These are phyloP conservation scores for Mortierella sp. DNA, from an alignment of 371 early-diverging fungal genomes.

Conservation along the genomic window DNA sequence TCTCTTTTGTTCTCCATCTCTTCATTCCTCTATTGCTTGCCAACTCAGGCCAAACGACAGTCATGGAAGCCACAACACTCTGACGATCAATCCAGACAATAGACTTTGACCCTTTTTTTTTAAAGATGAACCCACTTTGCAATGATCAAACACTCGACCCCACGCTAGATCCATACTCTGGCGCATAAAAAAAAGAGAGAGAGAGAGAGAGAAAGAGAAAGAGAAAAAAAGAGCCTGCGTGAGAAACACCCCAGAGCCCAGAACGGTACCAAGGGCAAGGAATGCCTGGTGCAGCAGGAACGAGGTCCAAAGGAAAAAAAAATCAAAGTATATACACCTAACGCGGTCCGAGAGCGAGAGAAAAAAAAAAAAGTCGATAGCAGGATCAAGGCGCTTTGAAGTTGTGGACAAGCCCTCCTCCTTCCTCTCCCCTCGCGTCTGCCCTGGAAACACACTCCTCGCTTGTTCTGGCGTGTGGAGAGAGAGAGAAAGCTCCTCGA, in stretches of 20 bases:
- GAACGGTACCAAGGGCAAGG: conserved; percentile 4
- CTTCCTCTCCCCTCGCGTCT: too few relatives aligned
- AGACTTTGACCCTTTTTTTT: not conserved
- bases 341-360: not conserved
- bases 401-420: too few relatives aligned
- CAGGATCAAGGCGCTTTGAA: too few relatives aligned
- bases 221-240: not conserved
- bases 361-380: conserved; percentile 2
- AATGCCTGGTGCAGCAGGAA: not conserved
- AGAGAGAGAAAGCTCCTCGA: too few relatives aligned
- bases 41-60: too few relatives aligned
- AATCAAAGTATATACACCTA: not conserved
- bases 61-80: not conserved
- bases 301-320: not conserved
- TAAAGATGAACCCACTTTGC: not conserved
- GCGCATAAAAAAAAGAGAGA: not conserved
- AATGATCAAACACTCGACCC: not conserved
- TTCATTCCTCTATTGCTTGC: not conserved
- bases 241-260: not conserved
- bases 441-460: too few relatives aligned
- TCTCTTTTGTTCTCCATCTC: not conserved
- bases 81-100: not conserved
- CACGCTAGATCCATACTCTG: not conserved
- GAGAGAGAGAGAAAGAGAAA: not conserved
- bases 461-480: too few relatives aligned